Base-by-base conservation (phyloP, 2,329 filamentous ascomycete species). In the Blastomyces parvus region DNA sequence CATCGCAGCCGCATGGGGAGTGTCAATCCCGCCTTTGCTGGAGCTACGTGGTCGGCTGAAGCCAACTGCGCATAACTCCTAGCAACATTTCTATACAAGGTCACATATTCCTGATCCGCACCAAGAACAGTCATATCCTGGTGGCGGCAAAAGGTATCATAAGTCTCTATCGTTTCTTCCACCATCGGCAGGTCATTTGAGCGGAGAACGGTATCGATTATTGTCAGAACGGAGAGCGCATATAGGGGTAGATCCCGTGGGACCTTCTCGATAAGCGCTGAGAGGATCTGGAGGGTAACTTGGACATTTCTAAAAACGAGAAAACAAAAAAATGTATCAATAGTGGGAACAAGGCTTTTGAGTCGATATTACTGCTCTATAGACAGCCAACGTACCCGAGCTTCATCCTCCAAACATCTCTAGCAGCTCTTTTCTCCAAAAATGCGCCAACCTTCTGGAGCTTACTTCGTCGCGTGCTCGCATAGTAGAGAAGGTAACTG, bases 401-500 rank as follows among this genome's bases (percentile, higher is more conserved):
- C 72, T 91, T 87, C 75, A 86, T 84, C 73, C 90, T 89, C 86
- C 88, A 95, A 68, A 97, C 91, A 80, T 99, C 94, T 72, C 86
- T 88, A 66, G 89, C 89, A 27, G 91, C 94, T 80, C 93, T 91
- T 81, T 93, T 95, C 80, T 97, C 92, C 67, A 99, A 83, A 74
- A 97, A 99, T 70, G 86, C 87, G 75, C 91, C 91, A 69, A 99
- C 92, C 79, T 99, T 99, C 72, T 94, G 90, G 70, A 97, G 86
- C 82, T 97, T 99, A 77, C 90, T 93, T 68, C 91, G 87, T 65
- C 93, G 90, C 70, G 92, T 96, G 73, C 90, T 95, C 66, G 90
- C 91, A 81, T 99, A 97, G 83, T 96, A 97, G 62, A 97, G 86
- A 67, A 99, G 85, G 75, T 97, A 97, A 77, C 91, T 96, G 67